Evolutionary conservation across 306 rosid genomes (phyloP), one percentile per base, ranked within the genome.

Genomic region (Casuarina cunninghamiana): DNA sequence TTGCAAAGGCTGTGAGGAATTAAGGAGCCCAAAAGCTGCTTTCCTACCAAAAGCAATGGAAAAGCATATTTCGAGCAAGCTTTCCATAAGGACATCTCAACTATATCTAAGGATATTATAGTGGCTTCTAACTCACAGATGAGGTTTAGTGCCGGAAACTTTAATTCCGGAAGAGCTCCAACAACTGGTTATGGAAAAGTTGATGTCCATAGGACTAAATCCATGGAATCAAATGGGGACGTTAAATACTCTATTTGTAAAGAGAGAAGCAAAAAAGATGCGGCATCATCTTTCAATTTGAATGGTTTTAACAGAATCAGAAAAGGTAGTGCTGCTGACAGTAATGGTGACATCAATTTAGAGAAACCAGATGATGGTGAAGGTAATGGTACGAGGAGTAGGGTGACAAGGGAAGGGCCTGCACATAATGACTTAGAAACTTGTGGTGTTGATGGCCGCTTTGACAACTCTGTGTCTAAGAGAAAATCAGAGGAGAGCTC

Each of bases 121-220:
- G 85, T 43, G 71, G 68, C 84, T 75, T 87, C 89, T 61, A 76
- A 78, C 73, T 79, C 86, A 4, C 86, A 79, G 45, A 83, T 90
- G 83, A 89, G 83, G 84, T 90, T 90, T 68, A 82, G 83, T 75
- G 76, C 86, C 78, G 95, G 92, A 78, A 87, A 50, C 77, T 84
- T 87, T 75, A 81, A 42, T 80, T 83, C 93, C 80, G 84, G 81
- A 87, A 83, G 75, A 75, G 71, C 76, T 84, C 84, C 84, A 75
- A 78, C 67, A 60, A 72, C 66, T 83, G 84, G 77, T 55, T 91
- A 90, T 82, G 98, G 96, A 77, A 90, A 87, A 70, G 82, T 76
- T 80, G 87, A 77, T 48, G 50, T 77, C 71, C 58, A 53, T 66
- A 86, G 78, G 86, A 87, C 76, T 71, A 87, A 76, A 51, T 75